phyloP scores from a whole-genome alignment of 176 grass and related monocot genomes.

The Ensete glaucum region DNA sequence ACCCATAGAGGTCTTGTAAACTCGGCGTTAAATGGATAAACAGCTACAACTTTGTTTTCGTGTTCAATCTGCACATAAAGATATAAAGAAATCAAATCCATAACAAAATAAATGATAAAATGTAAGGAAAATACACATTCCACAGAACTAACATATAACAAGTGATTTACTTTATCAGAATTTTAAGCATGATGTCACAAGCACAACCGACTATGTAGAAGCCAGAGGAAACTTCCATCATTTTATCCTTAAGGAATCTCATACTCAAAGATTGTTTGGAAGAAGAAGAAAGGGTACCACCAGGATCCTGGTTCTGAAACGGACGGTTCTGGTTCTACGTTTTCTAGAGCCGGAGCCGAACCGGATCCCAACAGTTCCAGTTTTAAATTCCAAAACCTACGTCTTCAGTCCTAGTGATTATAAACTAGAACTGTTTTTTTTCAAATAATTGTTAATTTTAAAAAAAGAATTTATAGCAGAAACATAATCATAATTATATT shows the following conservation, averaged over 20 bases:
- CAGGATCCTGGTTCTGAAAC: not conserved
- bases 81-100: not conserved
- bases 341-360: no score
- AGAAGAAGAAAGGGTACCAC: not conserved
- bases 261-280: not conserved
- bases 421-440: no score
- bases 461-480: no score
- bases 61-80: constrained; percentile 53
- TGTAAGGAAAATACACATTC: not conserved
- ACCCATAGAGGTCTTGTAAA: constrained; percentile 81
- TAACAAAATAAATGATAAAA: not conserved
- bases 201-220: not conserved
- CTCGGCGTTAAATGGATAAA: constrained; percentile 75
- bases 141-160: not conserved
- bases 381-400: no score
- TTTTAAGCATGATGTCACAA: not conserved
- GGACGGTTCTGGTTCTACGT: no score
- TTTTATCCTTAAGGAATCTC: not conserved
- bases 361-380: no score
- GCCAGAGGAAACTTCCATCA: not conserved
- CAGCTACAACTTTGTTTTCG: constrained; percentile 53
- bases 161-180: not conserved
- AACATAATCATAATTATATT: no score
- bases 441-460: no score
- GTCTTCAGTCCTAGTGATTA: no score